Conservation (phyloP, 2,329 filamentous ascomycete species). For the Neonectria hederae region DNA sequence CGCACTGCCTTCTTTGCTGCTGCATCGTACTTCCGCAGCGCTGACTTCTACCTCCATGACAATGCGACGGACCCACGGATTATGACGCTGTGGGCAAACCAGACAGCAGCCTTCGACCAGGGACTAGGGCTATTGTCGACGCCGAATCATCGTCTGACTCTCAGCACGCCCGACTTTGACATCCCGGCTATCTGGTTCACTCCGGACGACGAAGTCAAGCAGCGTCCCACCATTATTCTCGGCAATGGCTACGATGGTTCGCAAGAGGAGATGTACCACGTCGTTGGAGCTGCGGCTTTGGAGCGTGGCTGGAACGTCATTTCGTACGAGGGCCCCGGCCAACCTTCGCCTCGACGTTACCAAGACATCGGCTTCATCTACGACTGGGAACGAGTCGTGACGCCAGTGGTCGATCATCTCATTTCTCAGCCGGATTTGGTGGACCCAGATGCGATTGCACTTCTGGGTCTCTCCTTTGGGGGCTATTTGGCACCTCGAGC, state of each 20-base stretch:
- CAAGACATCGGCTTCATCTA: slow-evolving; percentile 27
- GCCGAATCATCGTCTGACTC: slow-evolving; percentile 47
- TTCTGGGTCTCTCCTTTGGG: slow-evolving; percentile 24
- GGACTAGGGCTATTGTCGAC: slow-evolving; percentile 48
- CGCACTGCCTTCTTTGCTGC: slow-evolving; percentile 46
- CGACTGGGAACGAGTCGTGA: slow-evolving; percentile 25
- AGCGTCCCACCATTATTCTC: slow-evolving; percentile 18
- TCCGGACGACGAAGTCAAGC: slow-evolving; percentile 9
- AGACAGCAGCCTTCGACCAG: slow-evolving; percentile 49
- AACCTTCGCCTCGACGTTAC: slow-evolving; percentile 23
- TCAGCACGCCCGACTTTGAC: slow-evolving; percentile 46
- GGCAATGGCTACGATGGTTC: slow-evolving; percentile 27
- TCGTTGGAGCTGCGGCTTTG: slow-evolving; percentile 14
- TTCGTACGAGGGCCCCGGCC: slow-evolving; percentile 27
- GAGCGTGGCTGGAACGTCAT: slow-evolving; percentile 24
- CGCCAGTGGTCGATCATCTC: slow-evolving; percentile 18
- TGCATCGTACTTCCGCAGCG: slow-evolving; percentile 52
- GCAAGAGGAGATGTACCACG: slow-evolving; percentile 27
- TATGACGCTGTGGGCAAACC: slow-evolving; percentile 47
- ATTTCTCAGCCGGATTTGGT: slow-evolving; percentile 2
- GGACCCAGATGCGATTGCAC: not conserved
- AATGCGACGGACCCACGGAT: slow-evolving; percentile 53
- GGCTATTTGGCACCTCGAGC: slow-evolving; percentile 30
- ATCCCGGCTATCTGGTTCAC: slow-evolving; percentile 49
- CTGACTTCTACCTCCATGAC: slow-evolving; percentile 53